Evolutionary conservation across 2,329 filamentous ascomycete genomes (phyloP), one percentile per base, ranked within the genome.

Genomic region (Epichloe bromicola): DNA sequence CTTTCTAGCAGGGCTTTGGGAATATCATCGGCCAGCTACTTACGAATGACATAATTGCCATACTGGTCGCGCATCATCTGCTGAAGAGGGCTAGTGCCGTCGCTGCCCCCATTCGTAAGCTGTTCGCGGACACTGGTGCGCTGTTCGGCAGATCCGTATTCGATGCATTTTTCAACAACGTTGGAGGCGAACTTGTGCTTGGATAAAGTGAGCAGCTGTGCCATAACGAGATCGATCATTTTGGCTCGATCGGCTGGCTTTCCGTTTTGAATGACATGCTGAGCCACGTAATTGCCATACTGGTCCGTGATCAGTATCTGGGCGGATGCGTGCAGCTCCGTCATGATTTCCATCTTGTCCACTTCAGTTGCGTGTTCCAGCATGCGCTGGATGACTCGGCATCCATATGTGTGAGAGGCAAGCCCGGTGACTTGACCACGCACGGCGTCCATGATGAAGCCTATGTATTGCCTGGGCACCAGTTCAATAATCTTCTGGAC

Each of bases 181-280:
- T 98, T 97, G 61, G 90, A 96, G 1, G 93, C 91, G 61, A 88
- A 94, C 65, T 98, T 98, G 71, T 97, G 88, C 72, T 89, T 95
- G 26, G 89, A 95, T 59, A 88, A 83, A 1, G 72, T 70, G 39
- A 95, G 68, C 2, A 95, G 72, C 52, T 88, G 79, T 12, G 74
- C 73, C 56, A 83, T 82, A 56, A 97, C 84, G 45, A 88, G 72
- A 26, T 75, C 69, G 51, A 95, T 85, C 60, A 96, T 84, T 59
- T 75, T 80, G 14, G 75, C 74, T 19, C 83, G 80, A 60, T 96
- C 88, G 51, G 84, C 80, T 4, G 78, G 74, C 48, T 82, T 76
- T 23, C 90, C 90, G 56, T 88, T 80, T 54, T 84, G 74, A 54
- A 98, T 89, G 48, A 97, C 82, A 63, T 97, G 88, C 65, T 97